Evolutionary conservation across 176 grass and related monocot genomes (phyloP).

Genomic region (Canna indica): DNA sequence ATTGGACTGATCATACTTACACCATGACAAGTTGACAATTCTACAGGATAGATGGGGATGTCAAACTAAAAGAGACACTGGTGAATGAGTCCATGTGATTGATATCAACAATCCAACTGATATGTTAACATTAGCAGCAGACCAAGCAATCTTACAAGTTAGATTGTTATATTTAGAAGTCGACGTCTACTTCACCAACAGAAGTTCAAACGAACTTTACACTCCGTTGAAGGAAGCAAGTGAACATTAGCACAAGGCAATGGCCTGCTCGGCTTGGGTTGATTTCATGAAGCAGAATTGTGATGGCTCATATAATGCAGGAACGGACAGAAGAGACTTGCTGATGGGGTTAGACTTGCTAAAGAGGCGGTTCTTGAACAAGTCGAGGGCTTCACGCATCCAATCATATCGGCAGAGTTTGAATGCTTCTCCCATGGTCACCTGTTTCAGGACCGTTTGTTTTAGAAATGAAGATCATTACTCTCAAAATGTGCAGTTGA

Average conservation of each 20-base stretch:
- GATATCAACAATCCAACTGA: neutral
- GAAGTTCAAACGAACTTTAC: no score
- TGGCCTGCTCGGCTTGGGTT: neutral
- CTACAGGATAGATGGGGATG: no score
- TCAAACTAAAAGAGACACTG: no score
- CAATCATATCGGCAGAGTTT: constrained; percentile 58
- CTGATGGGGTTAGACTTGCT: no score
- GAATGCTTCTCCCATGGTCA: constrained; percentile 30
- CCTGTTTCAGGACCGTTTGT: constrained; percentile 21
- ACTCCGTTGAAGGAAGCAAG: neutral
- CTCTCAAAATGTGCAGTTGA: constrained; percentile 6
- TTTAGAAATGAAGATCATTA: neutral
- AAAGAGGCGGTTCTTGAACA: constrained; percentile 12
- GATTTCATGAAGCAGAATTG: constrained; percentile 4
- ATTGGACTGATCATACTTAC: no score
- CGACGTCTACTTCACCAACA: neutral
- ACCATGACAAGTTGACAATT: no score
- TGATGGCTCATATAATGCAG: neutral
- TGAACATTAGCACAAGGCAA: neutral
- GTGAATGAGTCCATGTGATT: no score
- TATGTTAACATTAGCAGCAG: neutral
- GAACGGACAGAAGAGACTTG: neutral
- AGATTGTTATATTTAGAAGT: neutral
- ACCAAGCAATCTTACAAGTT: neutral
- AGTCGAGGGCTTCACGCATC: constrained; percentile 52